A percentile compares a stretch with the other conserved stretches of the same genome.
These are phyloP conservation scores for Metarhizium humberi DNA, from an alignment of 2,329 filamentous ascomycete species.

Conservation along the genomic window DNA sequence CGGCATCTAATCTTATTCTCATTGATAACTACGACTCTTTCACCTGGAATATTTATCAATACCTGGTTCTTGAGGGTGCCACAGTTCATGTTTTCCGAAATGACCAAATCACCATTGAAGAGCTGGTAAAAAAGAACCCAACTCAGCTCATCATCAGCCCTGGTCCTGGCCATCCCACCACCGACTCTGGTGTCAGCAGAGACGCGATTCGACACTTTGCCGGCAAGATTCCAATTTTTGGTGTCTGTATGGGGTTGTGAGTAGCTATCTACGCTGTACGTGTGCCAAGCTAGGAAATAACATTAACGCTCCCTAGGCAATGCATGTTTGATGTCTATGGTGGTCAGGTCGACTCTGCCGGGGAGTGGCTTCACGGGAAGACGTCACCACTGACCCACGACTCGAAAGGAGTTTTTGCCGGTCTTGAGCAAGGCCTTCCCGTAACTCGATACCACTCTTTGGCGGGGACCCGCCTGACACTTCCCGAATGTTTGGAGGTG, in stretches of 20 bases:
- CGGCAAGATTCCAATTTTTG: slow-evolving; percentile 89
- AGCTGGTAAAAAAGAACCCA: slow-evolving; percentile 73
- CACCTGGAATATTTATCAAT: slow-evolving; percentile 99
- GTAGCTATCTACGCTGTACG: slow-evolving; percentile 21
- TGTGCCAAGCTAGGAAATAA: not conserved
- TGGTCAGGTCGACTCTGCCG: slow-evolving; percentile 82
- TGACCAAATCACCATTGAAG: slow-evolving; percentile 78
- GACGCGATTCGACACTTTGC: slow-evolving; percentile 85
- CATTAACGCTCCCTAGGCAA: slow-evolving; percentile 44
- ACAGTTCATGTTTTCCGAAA: slow-evolving; percentile 85
- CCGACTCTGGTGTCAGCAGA: slow-evolving; percentile 87
- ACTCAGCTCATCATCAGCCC: slow-evolving; percentile 94
- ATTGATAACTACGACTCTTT: slow-evolving; percentile 99
- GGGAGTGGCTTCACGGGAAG: slow-evolving; percentile 95
- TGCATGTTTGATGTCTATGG: slow-evolving; percentile 95
- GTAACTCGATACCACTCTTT: slow-evolving; percentile 96
- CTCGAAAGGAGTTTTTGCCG: slow-evolving; percentile 79
- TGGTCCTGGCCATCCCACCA: slow-evolving; percentile 84
- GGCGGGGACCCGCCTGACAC: slow-evolving; percentile 78
- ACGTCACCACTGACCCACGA: slow-evolving; percentile 88
- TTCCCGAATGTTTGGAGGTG: slow-evolving; percentile 79
- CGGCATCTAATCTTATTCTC: slow-evolving; percentile 81
- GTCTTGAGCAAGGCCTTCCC: slow-evolving; percentile 69
- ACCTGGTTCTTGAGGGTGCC: slow-evolving; percentile 91
- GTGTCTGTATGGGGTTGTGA: slow-evolving; percentile 97